Conservation (phyloP, 805 yeast genomes). For the Nakazawaea ernobii region DNA sequence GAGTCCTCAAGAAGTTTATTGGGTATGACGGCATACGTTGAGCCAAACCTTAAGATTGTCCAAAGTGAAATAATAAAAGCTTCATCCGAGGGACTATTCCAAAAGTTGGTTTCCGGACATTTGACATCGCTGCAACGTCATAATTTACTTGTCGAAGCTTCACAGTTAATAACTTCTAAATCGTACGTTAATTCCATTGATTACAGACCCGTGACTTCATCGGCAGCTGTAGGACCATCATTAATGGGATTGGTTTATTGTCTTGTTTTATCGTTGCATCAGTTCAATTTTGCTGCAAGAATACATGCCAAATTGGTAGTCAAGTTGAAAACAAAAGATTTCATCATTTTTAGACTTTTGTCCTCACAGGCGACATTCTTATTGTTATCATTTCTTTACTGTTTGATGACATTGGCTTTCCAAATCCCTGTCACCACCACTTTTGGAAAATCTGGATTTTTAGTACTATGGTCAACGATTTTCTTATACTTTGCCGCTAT, state of each 20-base stretch:
- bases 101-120: not conserved
- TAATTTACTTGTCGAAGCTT: not conserved
- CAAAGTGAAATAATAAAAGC: constrained; percentile 21
- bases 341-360: constrained; percentile 45
- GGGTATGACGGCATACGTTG: constrained; percentile 38
- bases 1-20: constrained; percentile 62
- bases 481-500: constrained; percentile 62
- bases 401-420: constrained; percentile 60
- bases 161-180: constrained; percentile 13
- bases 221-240: constrained; percentile 55
- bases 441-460: constrained; percentile 61
- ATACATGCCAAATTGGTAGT: constrained; percentile 46
- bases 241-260: constrained; percentile 73
- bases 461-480: constrained; percentile 62
- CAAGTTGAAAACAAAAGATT: constrained; percentile 38
- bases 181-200: constrained; percentile 30
- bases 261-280: constrained; percentile 63
- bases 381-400: constrained; percentile 50
- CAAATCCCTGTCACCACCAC: constrained; percentile 54
- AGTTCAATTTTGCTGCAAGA: constrained; percentile 51
- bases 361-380: constrained; percentile 50
- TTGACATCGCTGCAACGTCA: not conserved
- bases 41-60: constrained; percentile 34
- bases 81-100: not conserved
- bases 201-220: constrained; percentile 40